Evolutionary conservation across 805 yeast genomes (phyloP), one percentile per base, ranked within the genome.

Genomic region (Starmera caribaea): DNA sequence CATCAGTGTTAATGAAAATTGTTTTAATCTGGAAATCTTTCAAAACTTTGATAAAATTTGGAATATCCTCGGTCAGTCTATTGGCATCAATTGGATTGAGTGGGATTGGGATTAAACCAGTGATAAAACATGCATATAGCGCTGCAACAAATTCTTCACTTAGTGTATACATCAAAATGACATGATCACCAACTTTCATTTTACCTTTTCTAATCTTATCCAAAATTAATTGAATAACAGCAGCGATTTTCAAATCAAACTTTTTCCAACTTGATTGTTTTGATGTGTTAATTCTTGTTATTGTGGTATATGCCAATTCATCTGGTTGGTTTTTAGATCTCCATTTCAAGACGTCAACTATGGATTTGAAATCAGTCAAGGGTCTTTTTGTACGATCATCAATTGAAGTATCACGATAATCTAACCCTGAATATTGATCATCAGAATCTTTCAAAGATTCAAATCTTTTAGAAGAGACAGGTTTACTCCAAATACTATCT

Each of bases 101-200:
- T 0, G 95, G 92, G 13, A 90, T 69, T 1, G 92, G 86, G 3
- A 84, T 70, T 5, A 87, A 54, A 41, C 96, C 96, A 39, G 88
- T 73, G 41, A 81, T 61, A 57, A 90, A 73, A 55, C 97, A 90
- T 0, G 98, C 97, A 58, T 79, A 77, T 1, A 88, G 67, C 2
- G 95, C 86, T 26, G 86, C 76, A 5, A 81, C 75, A 53, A 76
- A 90, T 45, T 92, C 97, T 41, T 89, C 96, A 1, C 88, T 77
- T 35, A 90, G 73, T 0, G 95, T 81, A 55, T 86, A 88, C 80
- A 88, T 80, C 50, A 92, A 63, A 3, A 88, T 69, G 4, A 87
- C 90, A 45, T 70, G 66, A 39, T 82, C 84, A 0, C 95, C 95
- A 3, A 83, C 68, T 39, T 63, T 69, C 35, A 86, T 55, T 3